These are phyloP conservation scores for Trichoderma lentiforme DNA, from an alignment of 2,329 filamentous ascomycete genomes.

Conservation along the genomic window DNA sequence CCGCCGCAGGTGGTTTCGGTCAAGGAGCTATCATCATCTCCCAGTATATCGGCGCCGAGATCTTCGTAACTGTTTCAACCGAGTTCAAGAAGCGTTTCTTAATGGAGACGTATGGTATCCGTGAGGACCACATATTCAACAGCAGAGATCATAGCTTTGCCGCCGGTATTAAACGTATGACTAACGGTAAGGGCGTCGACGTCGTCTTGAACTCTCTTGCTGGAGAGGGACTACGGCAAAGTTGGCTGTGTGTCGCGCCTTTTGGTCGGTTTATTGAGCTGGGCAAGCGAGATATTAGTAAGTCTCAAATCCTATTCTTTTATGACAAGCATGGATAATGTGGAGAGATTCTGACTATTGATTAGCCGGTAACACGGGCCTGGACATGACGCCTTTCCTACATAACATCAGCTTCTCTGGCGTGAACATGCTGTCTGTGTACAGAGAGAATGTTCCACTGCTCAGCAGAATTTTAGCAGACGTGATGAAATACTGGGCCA, in stretches of 20 bases:
- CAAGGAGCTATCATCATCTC: background rate
- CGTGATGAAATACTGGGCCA: background rate
- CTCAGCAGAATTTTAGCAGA: background rate
- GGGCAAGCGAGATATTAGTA: slow-evolving; percentile 31
- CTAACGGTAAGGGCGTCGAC: slow-evolving; percentile 29
- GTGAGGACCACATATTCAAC: slow-evolving; percentile 30
- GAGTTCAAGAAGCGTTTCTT: slow-evolving; percentile 19
- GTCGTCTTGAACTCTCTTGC: slow-evolving; percentile 31
- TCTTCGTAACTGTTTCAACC: background rate
- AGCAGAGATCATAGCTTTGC: slow-evolving; percentile 29
- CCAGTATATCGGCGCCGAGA: background rate
- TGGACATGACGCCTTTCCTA: background rate
- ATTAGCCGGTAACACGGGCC: background rate
- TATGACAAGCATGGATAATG: background rate
- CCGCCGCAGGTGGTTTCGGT: background rate
- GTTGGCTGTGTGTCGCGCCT: slow-evolving; percentile 32
- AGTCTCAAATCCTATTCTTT: background rate
- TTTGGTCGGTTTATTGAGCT: slow-evolving; percentile 35
- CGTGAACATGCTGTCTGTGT: background rate
- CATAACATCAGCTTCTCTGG: background rate
- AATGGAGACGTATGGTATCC: slow-evolving; percentile 28
- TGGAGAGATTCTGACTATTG: background rate
- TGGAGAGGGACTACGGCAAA: slow-evolving; percentile 27
- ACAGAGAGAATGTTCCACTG: background rate
- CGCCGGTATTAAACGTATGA: slow-evolving; percentile 25